Conservation (phyloP, 2,329 filamentous ascomycete genomes). For the Penicillium aurantiogriseum region DNA sequence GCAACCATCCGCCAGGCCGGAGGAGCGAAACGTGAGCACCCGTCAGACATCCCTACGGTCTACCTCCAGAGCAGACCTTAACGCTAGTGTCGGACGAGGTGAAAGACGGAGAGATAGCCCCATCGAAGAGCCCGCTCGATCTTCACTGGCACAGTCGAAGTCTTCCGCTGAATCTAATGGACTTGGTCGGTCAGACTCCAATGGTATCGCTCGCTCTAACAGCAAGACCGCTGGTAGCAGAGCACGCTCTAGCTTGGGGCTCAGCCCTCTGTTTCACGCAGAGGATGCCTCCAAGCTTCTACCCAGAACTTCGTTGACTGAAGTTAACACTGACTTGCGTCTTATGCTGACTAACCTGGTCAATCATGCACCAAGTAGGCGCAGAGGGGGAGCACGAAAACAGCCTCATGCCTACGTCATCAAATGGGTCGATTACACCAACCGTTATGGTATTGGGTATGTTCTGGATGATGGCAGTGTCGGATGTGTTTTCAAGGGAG, state of each 20-base stretch:
- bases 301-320: slow-evolving; percentile 39
- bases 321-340: slow-evolving; percentile 41
- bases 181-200: slow-evolving; percentile 18
- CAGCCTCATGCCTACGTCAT: slow-evolving; percentile 48
- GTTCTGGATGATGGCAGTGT: slow-evolving; percentile 52
- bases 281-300: slow-evolving; percentile 40
- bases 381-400: slow-evolving; percentile 29
- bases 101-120: slow-evolving; percentile 15
- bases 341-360: slow-evolving; percentile 40
- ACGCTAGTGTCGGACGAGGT: slow-evolving; percentile 2
- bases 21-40: slow-evolving; percentile 15
- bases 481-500: slow-evolving; percentile 51
- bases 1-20: slow-evolving; percentile 19
- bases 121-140: slow-evolving; percentile 8
- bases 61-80: slow-evolving; percentile 15
- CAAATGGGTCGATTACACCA: slow-evolving; percentile 55
- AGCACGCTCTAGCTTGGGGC: slow-evolving; percentile 37
- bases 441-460: slow-evolving; percentile 53
- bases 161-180: slow-evolving; percentile 17
- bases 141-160: slow-evolving; percentile 11
- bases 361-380: slow-evolving; percentile 32
- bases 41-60: slow-evolving; percentile 20
- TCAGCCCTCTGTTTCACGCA: slow-evolving; percentile 39
- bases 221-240: slow-evolving; percentile 31
- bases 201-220: slow-evolving; percentile 25